Evolutionary conservation across 306 rosid genomes (phyloP), one percentile per base, ranked within the genome.

Genomic region (Quercus bicolor): DNA sequence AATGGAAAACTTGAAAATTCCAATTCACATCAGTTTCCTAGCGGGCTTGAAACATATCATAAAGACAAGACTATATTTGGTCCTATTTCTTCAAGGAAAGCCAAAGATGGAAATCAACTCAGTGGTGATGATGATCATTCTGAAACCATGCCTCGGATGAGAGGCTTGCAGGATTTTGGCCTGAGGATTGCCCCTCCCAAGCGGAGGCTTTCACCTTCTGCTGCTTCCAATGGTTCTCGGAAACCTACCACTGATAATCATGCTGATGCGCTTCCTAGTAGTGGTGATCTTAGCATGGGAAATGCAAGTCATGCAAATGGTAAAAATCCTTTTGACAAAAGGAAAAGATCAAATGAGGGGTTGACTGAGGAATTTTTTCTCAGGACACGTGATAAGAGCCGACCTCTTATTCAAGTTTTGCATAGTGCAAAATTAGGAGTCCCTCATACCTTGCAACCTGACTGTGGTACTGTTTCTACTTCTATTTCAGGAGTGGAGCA

Each of bases 151-250:
- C 90, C 92, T 71, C 85, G 85, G 56, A 82, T 84, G 90, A 86
- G 89, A 87, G 93, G 81, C 84, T 87, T 92, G 88, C 94, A 91
- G 84, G 89, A 89, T 65, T 79, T 85, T 72, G 90, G 90, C 74
- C 92, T 81, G 56, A 78, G 60, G 83, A 79, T 70, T 81, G 26
- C 81, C 85, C 83, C 92, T 21, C 75, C 75, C 70, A 85, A 89
- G 79, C 74, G 83, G 68, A 91, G 76, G 80, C 56, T 83, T 79
- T 52, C 82, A 70, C 74, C 84, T 76, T 83, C 83, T 68, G 55
- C 52, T 83, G 81, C 86, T 88, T 73, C 82, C 43, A 83, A 85
- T 68, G 85, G 89, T 86, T 86, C 71, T 74, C 72, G 73, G 73
- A 86, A 80, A 85, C 84, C 84, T 59, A 43, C 75, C 31, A 79